These are phyloP conservation scores for Annulohypoxylon moriforme DNA, from an alignment of 495 filamentous ascomycete genomes.

Conservation along the genomic window DNA sequence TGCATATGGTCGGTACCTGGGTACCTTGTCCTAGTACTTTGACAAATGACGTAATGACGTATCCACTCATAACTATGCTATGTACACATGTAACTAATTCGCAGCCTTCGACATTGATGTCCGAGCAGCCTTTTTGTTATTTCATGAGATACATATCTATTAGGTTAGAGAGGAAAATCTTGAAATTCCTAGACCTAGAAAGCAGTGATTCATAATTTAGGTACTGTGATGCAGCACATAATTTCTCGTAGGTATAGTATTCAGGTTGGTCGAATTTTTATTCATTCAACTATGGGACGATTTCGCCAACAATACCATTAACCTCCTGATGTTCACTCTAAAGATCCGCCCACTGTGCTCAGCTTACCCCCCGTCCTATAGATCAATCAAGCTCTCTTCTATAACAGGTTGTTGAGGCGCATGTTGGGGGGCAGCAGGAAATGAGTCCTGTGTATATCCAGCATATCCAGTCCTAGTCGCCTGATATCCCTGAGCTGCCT, in stretches of 20 bases:
- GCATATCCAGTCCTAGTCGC: conserved; percentile 56
- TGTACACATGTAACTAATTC: not conserved
- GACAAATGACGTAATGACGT: not conserved
- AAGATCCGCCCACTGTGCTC: not conserved
- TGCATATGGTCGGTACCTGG: not conserved
- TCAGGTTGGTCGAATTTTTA: not conserved
- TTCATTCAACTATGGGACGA: not conserved
- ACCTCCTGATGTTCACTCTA: not conserved
- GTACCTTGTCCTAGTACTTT: not conserved
- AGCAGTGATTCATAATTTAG: too few relatives aligned
- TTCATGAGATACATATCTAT: too few relatives aligned
- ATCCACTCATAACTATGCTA: not conserved
- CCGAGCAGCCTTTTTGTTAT: too few relatives aligned
- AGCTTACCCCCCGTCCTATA: conserved; percentile 57
- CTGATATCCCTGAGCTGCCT: conserved; percentile 59
- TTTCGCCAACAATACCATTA: not conserved
- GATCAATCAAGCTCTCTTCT: conserved; percentile 94
- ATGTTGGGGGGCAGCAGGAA: conserved; percentile 72
- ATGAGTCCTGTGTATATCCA: conserved; percentile 71
- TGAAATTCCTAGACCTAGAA: too few relatives aligned
- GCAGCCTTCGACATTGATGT: too few relatives aligned
- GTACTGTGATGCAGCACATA: not conserved
- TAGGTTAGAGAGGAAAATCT: too few relatives aligned
- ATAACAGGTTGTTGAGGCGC: conserved; percentile 71
- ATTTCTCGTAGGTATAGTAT: not conserved